Evolutionary conservation across 1,139 yeast genomes (phyloP), one percentile per base, ranked within the genome.

Genomic region (Scheffersomyces illinoinensis): DNA sequence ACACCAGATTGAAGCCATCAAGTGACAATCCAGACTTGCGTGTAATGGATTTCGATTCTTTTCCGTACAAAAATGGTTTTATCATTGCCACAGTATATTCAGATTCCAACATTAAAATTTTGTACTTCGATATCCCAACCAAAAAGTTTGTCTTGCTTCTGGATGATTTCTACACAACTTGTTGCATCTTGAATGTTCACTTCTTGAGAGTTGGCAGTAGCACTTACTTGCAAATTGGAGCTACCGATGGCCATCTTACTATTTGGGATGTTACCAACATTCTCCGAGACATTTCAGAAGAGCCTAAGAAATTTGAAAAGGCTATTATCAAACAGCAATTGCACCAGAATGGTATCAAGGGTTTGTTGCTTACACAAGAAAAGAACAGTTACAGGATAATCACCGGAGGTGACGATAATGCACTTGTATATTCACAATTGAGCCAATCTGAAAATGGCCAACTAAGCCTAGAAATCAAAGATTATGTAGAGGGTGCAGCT

Each of bases 361-460:
- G 88, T 0, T 64, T 87, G 12, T 61, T 66, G 21, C 58, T 74
- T n/a, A 60, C 60, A 2, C 23, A 59, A 2, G 61, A 61, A 0
- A 63, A 68, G 1, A 54, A 68, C 1, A 70, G 75, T 6, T 78
- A 77, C 57, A 63, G 60, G 6, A 70, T 88, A 17, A 71, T 87
- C 5, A 86, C 97, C 0, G 98, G 97, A 21, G 98, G 99, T 58
- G 99, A 95, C 71, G 99, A 95, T 67, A 93, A 93, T 73, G 89
- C 93, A 0, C 71, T 93, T 8, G 80, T 81, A 0, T 71, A 85
- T 2, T 80, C 85, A 2, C 65, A 66, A 23, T 70, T 89, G 46
- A 55, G 56, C 2, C 56, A 75, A n/a, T 62, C 65, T 2, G 64
- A 60, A 0, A 54, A 49, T 0, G 65, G 52, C 0, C 59, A 59